These are phyloP conservation scores for Penicillium sp. DNA, from an alignment of 2,329 filamentous ascomycete genomes.

Conservation along the genomic window DNA sequence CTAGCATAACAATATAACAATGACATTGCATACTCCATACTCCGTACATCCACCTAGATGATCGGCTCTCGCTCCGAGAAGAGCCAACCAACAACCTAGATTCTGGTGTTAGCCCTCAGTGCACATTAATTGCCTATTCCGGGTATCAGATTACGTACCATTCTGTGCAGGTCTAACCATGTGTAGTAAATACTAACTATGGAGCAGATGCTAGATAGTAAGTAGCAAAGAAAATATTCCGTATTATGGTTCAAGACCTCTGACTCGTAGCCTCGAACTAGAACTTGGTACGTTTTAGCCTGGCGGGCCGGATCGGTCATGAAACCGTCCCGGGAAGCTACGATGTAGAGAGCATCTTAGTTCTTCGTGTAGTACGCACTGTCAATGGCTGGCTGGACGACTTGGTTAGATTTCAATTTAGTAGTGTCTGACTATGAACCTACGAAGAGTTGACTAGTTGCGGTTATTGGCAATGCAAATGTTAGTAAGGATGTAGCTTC, in stretches of 20 bases:
- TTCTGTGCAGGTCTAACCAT: not conserved
- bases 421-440: too few relatives aligned
- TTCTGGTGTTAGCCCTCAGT: not conserved
- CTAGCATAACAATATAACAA: not conserved
- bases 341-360: not conserved
- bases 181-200: not conserved
- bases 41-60: not conserved
- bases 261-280: not conserved
- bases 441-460: too few relatives aligned
- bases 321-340: conserved; percentile 3
- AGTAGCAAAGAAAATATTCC: not conserved
- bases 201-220: not conserved
- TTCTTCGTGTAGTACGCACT: not conserved
- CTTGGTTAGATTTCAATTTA: too few relatives aligned
- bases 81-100: not conserved
- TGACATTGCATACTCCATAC: too few relatives aligned
- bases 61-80: conserved; percentile 9
- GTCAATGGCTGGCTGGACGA: not conserved
- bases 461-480: too few relatives aligned
- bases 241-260: not conserved
- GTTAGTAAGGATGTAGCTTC: not conserved
- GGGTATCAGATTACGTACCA: not conserved
- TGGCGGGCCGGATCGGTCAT: conserved; percentile 9
- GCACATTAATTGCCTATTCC: not conserved
- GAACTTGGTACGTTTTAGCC: not conserved